Conservation (phyloP, 2,329 filamentous ascomycete genomes). For the Lasiodiplodia citricola region DNA sequence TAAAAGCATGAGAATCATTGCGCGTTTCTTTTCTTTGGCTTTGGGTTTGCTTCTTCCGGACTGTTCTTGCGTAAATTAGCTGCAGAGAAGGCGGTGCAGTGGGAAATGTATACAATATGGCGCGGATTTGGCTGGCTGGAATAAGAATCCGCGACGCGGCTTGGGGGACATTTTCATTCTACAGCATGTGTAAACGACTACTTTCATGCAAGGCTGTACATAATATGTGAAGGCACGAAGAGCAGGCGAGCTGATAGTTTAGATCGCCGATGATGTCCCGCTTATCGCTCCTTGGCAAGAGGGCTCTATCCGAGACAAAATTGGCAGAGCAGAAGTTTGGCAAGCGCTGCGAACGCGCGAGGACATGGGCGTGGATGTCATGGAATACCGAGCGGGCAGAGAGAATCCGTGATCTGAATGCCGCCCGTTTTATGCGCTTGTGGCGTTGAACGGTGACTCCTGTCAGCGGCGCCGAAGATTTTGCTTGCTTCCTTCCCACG, state of each 20-base stretch:
- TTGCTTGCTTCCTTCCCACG: slow-evolving; percentile 13
- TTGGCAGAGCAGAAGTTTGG: background rate
- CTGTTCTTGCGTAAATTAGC: background rate
- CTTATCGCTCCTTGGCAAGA: background rate
- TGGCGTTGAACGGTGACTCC: background rate
- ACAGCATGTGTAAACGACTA: background rate
- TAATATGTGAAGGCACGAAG: background rate
- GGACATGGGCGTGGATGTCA: background rate
- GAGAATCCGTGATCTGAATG: background rate
- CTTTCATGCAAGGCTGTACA: background rate
- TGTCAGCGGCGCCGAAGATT: slow-evolving; percentile 16
- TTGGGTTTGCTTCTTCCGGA: slow-evolving; percentile 7
- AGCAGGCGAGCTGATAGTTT: background rate
- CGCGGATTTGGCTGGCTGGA: background rate
- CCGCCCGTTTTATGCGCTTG: background rate
- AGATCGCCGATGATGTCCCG: background rate
- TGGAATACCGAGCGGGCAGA: background rate
- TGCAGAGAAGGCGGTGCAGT: background rate
- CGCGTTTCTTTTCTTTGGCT: background rate
- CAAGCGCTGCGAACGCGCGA: background rate
- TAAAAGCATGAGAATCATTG: background rate
- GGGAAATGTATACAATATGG: background rate
- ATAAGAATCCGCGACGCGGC: too few relatives aligned
- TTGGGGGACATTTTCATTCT: background rate
- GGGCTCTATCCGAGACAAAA: background rate